Percentiles rank a stretch among this genome's conserved stretches.
Conservation (phyloP, 306 rosid species). For the Astragalus membranaceus region DNA sequence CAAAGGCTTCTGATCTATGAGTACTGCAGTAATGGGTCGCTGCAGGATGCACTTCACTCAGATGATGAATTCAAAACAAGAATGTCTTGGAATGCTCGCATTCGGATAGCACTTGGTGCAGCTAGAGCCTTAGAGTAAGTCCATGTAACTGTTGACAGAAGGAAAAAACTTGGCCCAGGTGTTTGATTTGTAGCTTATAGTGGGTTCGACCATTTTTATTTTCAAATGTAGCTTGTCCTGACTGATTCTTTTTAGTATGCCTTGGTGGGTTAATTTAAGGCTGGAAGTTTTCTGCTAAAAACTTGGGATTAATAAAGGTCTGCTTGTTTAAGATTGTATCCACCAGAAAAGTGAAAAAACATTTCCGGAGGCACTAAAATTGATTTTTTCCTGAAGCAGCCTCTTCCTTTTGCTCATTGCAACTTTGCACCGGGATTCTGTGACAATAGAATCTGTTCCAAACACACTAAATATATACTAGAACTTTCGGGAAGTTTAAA, state of each 20-base stretch:
- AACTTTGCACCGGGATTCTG: too few species aligned
- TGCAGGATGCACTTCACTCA: slow-evolving; percentile 70
- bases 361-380: too few species aligned
- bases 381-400: too few species aligned
- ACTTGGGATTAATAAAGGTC: neutral
- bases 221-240: neutral
- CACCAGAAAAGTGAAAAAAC: too few species aligned
- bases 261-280: neutral
- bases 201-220: neutral
- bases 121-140: slow-evolving; percentile 96
- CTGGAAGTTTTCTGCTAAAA: neutral
- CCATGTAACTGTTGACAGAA: neutral
- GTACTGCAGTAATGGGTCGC: slow-evolving; percentile 74
- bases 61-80: slow-evolving; percentile 56
- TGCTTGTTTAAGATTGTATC: too few species aligned
- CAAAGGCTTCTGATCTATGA: slow-evolving; percentile 80
- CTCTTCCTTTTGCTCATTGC: too few species aligned
- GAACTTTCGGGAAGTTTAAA: neutral
- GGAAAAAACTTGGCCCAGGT: neutral
- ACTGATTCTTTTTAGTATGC: neutral
- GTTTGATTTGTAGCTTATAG: neutral
- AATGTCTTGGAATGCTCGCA: slow-evolving; percentile 76
- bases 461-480: neutral
- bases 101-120: slow-evolving; percentile 87
- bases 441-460: too few species aligned